phyloP scores from a whole-genome alignment of 805 yeast species.

The Cyberlindnera mycetangii region DNA sequence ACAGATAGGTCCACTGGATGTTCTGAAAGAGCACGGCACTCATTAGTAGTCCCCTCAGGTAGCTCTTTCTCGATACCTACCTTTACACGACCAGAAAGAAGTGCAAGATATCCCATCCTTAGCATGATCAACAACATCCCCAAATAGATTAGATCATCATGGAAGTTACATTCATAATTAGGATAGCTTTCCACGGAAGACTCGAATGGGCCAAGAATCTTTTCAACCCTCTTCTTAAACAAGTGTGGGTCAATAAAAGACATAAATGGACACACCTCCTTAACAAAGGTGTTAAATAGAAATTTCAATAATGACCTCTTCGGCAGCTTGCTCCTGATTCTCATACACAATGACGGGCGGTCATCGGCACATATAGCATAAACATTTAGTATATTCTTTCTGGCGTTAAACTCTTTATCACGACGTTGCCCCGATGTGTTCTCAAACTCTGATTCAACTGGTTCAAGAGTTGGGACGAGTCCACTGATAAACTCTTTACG shows the following conservation, averaged over 20 bases:
- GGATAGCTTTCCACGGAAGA: conserved; percentile 3
- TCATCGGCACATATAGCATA: neutral
- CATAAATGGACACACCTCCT: conserved; percentile 4
- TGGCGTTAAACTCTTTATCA: neutral
- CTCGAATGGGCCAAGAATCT: conserved; percentile 3
- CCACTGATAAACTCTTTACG: neutral
- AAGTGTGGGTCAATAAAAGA: neutral
- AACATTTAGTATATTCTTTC: neutral
- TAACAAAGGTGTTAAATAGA: neutral
- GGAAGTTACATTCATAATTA: neutral
- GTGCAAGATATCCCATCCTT: conserved; percentile 8
- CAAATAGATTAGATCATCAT: conserved; percentile 4
- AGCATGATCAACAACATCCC: conserved; percentile 6
- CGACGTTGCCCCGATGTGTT: conserved; percentile 6
- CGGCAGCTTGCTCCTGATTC: conserved; percentile 6
- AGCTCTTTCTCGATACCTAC: neutral
- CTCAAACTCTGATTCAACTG: conserved; percentile 1
- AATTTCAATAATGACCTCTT: neutral
- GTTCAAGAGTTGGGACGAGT: neutral
- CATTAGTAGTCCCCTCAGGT: neutral
- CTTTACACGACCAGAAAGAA: neutral
- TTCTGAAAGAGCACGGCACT: neutral
- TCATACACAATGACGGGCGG: conserved; percentile 1
- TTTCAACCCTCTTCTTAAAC: neutral
- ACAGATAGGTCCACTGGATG: conserved; percentile 8